Conservation (phyloP, 2,329 filamentous ascomycete species). For the Ophioceras dolichostomum region DNA sequence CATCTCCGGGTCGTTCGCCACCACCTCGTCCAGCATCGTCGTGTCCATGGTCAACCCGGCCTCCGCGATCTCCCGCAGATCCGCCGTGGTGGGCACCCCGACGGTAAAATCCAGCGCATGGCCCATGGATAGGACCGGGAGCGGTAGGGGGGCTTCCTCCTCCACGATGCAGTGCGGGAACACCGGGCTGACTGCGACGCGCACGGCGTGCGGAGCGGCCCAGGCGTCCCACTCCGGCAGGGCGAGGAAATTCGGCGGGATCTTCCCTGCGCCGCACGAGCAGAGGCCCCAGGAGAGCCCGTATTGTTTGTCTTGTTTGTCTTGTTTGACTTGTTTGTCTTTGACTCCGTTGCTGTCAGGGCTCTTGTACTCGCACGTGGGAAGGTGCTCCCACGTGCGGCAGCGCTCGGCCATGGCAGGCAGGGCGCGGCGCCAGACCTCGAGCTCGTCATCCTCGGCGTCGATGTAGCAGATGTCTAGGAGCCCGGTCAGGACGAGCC, state of each 20-base stretch:
- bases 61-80: too few relatives aligned
- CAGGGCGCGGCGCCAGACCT: conserved; percentile 33
- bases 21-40: too few relatives aligned
- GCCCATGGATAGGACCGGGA: too few relatives aligned
- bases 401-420: conserved; percentile 33
- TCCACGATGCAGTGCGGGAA: conserved; percentile 33
- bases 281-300: conserved; percentile 23
- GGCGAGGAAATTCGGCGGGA: conserved; percentile 25
- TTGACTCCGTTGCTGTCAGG: conserved; percentile 15
- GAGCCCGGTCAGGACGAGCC: conserved; percentile 23
- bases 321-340: too few relatives aligned
- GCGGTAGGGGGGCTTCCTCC: too few relatives aligned
- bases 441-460: conserved; percentile 43
- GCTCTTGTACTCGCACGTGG: conserved; percentile 29
- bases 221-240: conserved; percentile 30
- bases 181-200: conserved; percentile 44
- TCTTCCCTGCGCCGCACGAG: conserved; percentile 28
- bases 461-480: conserved; percentile 23
- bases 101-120: too few relatives aligned
- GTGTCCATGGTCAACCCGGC: too few relatives aligned
- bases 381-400: conserved; percentile 31
- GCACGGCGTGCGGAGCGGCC: conserved; percentile 29
- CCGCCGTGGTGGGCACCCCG: too few relatives aligned
- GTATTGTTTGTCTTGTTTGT: neutral
- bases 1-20: too few relatives aligned